Conservation (phyloP, 768 basidiomycete species). For the Pleurotus sapidus region DNA sequence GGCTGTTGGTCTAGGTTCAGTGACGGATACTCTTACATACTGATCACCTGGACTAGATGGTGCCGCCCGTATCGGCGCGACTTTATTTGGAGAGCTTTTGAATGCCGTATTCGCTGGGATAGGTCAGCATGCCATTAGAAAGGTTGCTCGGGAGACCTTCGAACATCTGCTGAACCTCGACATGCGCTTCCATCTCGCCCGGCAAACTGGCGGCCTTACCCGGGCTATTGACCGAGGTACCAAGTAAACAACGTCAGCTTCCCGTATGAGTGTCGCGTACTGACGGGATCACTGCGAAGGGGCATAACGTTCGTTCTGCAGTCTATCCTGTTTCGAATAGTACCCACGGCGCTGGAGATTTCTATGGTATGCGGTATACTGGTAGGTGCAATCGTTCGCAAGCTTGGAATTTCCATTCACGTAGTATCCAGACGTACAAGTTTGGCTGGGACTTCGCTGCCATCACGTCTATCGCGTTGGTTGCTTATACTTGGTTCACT, state of each 20-base stretch:
- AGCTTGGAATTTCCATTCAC: neutral
- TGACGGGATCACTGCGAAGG: conserved; percentile 34
- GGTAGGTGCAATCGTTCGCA: conserved; percentile 43
- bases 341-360: conserved; percentile 95
- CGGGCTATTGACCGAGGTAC: conserved; percentile 97
- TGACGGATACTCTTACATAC: neutral
- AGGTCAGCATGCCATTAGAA: conserved; percentile 90
- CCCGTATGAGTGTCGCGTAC: neutral
- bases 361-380: conserved; percentile 96
- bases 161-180: conserved; percentile 90
- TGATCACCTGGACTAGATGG: conserved; percentile 61
- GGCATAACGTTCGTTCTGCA: conserved; percentile 95
- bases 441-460: conserved; percentile 98
- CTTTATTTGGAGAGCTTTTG: conserved; percentile 85
- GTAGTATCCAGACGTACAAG: conserved; percentile 74
- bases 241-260: conserved; percentile 54
- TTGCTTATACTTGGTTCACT: conserved; percentile 95
- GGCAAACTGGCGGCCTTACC: conserved; percentile 95
- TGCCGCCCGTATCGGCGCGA: conserved; percentile 84
- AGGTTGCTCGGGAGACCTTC: conserved; percentile 94
- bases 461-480: conserved; percentile 81
- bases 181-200: conserved; percentile 85
- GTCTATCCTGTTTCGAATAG: conserved; percentile 91
- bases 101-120: conserved; percentile 97
- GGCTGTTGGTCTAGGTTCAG: conserved; percentile 68